Base-by-base conservation (phyloP, 805 yeast species). In the Candida stauntonica region DNA sequence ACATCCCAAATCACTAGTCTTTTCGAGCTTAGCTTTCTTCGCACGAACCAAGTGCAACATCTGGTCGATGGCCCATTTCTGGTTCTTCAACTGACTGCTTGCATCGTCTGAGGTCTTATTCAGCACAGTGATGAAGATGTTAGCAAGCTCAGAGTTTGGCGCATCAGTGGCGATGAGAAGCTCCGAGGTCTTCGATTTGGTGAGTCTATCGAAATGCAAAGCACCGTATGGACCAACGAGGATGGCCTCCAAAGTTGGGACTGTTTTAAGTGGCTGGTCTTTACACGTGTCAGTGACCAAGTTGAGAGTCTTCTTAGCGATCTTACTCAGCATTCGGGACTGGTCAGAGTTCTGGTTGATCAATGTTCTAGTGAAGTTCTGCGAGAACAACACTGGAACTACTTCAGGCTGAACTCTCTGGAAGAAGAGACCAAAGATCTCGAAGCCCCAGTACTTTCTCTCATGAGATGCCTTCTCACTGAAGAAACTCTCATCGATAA, bases 361-460 rank as follows among this genome's bases (percentile, higher is more conserved):
- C 33, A 88, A 60, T 9, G 84, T 73, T 54, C 95, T 71, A 64
- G 81, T 58, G 21, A 89, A 66, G 55, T 87, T 86, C 20, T 73
- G 75, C 5, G 84, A 73, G 55, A 83, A 70, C 2, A 81, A 47
- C 7, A 28, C 28, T 3, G 48, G 31, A 1, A 58, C 46, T 4
- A 50, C 31, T 9, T 54, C 38, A 4, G 57, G 38, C 3, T 59
- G 46, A 6, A 58, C 48, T 7, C 44, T 39, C 30, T 59, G 54
- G 6, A 80, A 55, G 39, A 78, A 68, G 36, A 69, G 64, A 29
- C 63, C 68, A 44, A 89, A 77, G 9, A 88, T 72, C 49, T 84
- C 84, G 51, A 89, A 77, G 0, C 96, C 98, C 74, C 86, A 75
- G 59, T 72, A 85, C 58, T 89, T 91, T 41, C 96, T 70, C 58